Percentiles rank a stretch among this genome's conserved stretches.
phyloP scores from a whole-genome alignment of 306 rosid species.

The Quercus agrifolia region DNA sequence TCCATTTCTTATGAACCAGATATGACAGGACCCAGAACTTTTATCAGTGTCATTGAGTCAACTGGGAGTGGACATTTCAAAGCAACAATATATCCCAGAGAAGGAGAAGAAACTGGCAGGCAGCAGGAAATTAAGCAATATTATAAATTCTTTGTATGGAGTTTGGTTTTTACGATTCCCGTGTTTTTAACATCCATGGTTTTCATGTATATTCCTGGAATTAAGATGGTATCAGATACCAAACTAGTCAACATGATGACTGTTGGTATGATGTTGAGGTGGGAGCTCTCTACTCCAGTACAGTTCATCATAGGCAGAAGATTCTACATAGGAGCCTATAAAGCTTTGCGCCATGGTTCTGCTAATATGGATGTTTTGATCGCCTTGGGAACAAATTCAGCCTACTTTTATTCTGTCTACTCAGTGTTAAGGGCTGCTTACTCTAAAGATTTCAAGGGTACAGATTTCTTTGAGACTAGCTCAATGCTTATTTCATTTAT shows the following conservation, averaged over 20 bases:
- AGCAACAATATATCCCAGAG: conserved; percentile 51
- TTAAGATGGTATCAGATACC: conserved; percentile 42
- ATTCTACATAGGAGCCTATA: conserved; percentile 67
- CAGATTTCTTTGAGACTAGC: conserved; percentile 85
- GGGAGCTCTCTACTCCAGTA: conserved; percentile 65
- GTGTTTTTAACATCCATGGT: conserved; percentile 80
- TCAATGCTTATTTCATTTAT: conserved; percentile 80
- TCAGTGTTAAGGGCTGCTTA: conserved; percentile 53
- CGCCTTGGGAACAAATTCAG: conserved; percentile 83
- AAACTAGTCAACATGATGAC: conserved; percentile 59
- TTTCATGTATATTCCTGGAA: conserved; percentile 63
- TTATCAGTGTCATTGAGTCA: conserved; percentile 61
- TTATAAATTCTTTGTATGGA: conserved; percentile 54
- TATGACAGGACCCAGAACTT: conserved; percentile 68
- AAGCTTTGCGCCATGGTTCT: conserved; percentile 59
- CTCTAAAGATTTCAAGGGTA: conserved; percentile 49
- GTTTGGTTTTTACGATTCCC: conserved; percentile 62
- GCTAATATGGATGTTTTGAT: conserved; percentile 87
- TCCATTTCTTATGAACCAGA: conserved; percentile 58
- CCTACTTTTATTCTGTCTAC: conserved; percentile 84
- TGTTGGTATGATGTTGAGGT: conserved; percentile 60
- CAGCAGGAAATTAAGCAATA: conserved; percentile 50
- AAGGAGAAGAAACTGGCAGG: conserved; percentile 43
- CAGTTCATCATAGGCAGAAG: conserved; percentile 72
- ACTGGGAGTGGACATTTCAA: conserved; percentile 51